Base-by-base conservation (phyloP, 768 basidiomycete species). In the Strobilomyces dryophilus region DNA sequence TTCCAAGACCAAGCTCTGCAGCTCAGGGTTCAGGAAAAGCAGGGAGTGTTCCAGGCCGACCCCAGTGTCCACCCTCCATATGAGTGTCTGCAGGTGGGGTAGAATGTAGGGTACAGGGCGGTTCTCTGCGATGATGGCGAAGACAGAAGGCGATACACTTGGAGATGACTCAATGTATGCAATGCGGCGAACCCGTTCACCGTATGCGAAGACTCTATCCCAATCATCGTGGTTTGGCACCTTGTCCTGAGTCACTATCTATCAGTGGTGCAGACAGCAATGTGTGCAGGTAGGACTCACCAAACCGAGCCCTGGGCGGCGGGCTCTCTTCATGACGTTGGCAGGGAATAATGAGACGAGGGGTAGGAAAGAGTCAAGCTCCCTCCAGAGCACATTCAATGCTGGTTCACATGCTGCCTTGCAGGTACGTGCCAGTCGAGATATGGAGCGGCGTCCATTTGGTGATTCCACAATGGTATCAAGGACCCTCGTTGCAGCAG, bases 391-490 rank as follows among this genome's bases (percentile, higher is more conserved):
- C 45, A 84, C 72, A 65, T 83, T 74, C 59, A 90, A 64, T 17
- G 83, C 81, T 12, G 86, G 86, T 58, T 85, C 87, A 58, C 77
- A 81, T 66, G 89, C 73, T n/a, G 83, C 80, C 57, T 78, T 81
- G 70, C 88, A 89, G 43, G 88, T 89, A 49, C 89, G 78, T 45
- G 88, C 81, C 59, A 91, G 73, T 62, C 88, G 77, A 46, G 86
- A 84, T 53, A 90, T 69, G 41, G 81, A 76, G 45, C 86, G 83
- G 57, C 77, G 81, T 35, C 89, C 89, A 58, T 77, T 80, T 5
- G 87, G 81, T 8, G 80, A 68, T 45, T 82, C 80, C 53, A 76
- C 68, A 57, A 82, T 76, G 51, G 72, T 71, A 61, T 82, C 80
- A 34, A 82, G 67, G 52, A 82, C 63, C 61, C 71, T 78, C 61